Percentiles rank a stretch among this genome's conserved stretches.
These are phyloP conservation scores for Lignosus rhinocerotis DNA, from an alignment of 1,284 basidiomycete genomes.

Conservation along the genomic window DNA sequence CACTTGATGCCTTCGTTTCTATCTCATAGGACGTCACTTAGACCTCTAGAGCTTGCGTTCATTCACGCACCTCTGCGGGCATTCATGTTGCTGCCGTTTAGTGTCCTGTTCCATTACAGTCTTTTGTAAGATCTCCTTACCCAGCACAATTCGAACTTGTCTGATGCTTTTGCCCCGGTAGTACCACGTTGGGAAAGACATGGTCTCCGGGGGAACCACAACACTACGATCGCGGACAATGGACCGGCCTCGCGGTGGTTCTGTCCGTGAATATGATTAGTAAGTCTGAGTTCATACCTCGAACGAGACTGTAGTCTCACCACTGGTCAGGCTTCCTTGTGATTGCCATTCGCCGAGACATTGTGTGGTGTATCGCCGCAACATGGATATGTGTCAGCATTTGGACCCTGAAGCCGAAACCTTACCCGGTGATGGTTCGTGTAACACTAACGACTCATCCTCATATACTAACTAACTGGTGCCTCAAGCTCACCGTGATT, in stretches of 20 bases:
- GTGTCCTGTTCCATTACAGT: constrained; percentile 48
- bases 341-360: constrained; percentile 54
- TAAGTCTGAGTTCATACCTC: constrained; percentile 5
- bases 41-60: constrained; percentile 64
- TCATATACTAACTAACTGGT: background rate
- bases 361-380: constrained; percentile 71
- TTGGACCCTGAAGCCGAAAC: constrained; percentile 62
- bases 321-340: constrained; percentile 47
- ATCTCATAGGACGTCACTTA: constrained; percentile 31
- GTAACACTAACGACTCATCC: background rate
- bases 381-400: constrained; percentile 69
- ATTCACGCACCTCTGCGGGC: constrained; percentile 76
- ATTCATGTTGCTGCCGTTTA: constrained; percentile 60
- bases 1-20: background rate
- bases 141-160: background rate
- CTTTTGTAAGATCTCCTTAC: constrained; percentile 45
- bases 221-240: constrained; percentile 53
- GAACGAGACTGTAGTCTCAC: background rate
- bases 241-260: constrained; percentile 64
- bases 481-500: constrained; percentile 51
- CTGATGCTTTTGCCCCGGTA: constrained; percentile 28
- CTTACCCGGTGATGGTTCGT: constrained; percentile 61
- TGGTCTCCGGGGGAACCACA: constrained; percentile 45
- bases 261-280: constrained; percentile 56
- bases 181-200: constrained; percentile 52